These are phyloP conservation scores for Carex myosuroides DNA, from an alignment of 176 grass and related monocot species.

Conservation along the genomic window DNA sequence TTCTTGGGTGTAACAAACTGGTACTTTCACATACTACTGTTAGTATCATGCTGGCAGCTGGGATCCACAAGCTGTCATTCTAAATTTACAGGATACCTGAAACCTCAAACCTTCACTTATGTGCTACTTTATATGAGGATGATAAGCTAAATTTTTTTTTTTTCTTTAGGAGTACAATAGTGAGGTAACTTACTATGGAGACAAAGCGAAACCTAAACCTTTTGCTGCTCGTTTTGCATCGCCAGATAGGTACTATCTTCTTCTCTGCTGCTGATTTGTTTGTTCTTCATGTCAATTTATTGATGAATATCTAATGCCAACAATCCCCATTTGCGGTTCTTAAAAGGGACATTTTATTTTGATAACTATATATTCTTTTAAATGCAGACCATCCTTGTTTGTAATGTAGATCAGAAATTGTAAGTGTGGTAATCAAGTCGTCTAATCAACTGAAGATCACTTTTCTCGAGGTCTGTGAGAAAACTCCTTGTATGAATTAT, in stretches of 20 bases:
- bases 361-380: slow-evolving; percentile 22
- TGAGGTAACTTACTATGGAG: slow-evolving; percentile 78
- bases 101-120: background rate
- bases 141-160: background rate
- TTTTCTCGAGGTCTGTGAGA: slow-evolving; percentile 70
- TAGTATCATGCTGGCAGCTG: background rate
- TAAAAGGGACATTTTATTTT: slow-evolving; percentile 17
- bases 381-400: slow-evolving; percentile 26
- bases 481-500: slow-evolving; percentile 11
- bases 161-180: slow-evolving; percentile 52
- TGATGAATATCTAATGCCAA: background rate
- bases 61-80: background rate
- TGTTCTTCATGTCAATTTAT: background rate
- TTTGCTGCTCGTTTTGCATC: slow-evolving; percentile 90
- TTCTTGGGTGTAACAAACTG: background rate
- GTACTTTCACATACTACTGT: background rate
- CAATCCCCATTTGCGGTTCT: background rate
- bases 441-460: slow-evolving; percentile 98
- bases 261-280: background rate
- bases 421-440: slow-evolving; percentile 77
- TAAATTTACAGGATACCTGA: background rate
- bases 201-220: slow-evolving; percentile 64
- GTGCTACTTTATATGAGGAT: background rate
- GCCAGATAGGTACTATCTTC: slow-evolving; percentile 46
- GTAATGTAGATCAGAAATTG: slow-evolving; percentile 72